A percentile compares a stretch with the other conserved stretches of the same genome.
Evolutionary conservation across 495 filamentous ascomycete genomes (phyloP).

Genomic region (Hypoxylon subgilvum): DNA sequence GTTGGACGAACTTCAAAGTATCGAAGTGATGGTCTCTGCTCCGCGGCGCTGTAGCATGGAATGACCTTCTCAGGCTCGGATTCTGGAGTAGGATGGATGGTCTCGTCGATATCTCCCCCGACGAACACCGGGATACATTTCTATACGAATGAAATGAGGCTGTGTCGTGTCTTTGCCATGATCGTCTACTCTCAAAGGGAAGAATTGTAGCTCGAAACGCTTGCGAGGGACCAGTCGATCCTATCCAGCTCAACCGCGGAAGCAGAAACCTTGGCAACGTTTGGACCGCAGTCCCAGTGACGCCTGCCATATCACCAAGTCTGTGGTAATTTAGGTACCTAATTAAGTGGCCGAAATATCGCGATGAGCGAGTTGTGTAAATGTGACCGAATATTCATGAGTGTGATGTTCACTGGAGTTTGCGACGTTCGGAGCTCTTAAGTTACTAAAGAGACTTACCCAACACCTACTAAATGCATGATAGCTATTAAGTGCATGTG

Average conservation of each 20-base stretch:
- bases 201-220: conserved; percentile 34
- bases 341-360: background rate
- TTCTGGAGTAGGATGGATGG: conserved; percentile 32
- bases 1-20: conserved; percentile 94
- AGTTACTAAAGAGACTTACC: background rate
- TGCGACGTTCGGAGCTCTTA: conserved; percentile 31
- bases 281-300: conserved; percentile 33
- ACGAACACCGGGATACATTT: background rate
- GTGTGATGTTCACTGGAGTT: conserved; percentile 6
- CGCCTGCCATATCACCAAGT: conserved; percentile 49
- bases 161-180: conserved; percentile 17
- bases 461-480: too few relatives aligned
- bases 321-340: background rate
- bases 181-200: conserved; percentile 23
- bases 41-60: conserved; percentile 69
- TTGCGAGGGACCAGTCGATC: conserved; percentile 34
- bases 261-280: conserved; percentile 60
- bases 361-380: too few relatives aligned
- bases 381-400: too few relatives aligned
- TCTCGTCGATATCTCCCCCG: conserved; percentile 4
- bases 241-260: conserved; percentile 60
- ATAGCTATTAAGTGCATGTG: conserved; percentile 22
- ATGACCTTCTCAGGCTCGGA: conserved; percentile 54
- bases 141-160: conserved; percentile 30
- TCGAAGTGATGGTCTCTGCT: conserved; percentile 93